Conservation (phyloP, 2,329 filamentous ascomycete species). For the Coniella vitis region DNA sequence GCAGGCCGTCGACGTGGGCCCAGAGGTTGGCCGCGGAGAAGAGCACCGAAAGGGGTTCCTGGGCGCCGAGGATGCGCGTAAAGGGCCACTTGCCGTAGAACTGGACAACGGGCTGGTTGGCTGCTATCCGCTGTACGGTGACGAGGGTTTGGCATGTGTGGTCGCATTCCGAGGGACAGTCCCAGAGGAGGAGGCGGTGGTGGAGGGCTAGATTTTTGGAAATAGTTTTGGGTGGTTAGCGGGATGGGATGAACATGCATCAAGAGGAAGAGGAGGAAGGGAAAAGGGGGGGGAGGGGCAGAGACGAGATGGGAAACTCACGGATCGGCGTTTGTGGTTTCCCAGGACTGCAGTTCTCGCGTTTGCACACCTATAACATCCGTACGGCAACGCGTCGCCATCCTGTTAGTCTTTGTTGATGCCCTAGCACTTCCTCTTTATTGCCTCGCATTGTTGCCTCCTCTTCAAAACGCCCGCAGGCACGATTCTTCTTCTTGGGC, state of each 20-base stretch:
- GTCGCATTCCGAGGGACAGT: constrained; percentile 90
- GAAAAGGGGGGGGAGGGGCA: constrained; percentile 2
- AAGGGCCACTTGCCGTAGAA: constrained; percentile 99
- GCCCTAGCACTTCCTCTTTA: no score
- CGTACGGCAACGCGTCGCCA: no score
- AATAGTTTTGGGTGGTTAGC: neutral
- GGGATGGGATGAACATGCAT: constrained; percentile 43
- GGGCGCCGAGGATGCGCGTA: constrained; percentile 79
- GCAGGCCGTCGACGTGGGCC: constrained; percentile 74
- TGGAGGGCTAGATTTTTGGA: constrained; percentile 56
- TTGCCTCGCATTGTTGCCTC: no score
- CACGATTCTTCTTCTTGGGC: neutral
- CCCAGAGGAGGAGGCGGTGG: constrained; percentile 85
- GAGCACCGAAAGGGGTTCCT: constrained; percentile 88
- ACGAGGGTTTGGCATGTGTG: constrained; percentile 95
- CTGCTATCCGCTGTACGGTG: constrained; percentile 62
- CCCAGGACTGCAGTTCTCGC: constrained; percentile 68
- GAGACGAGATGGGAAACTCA: constrained; percentile 38
- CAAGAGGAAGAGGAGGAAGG: constrained; percentile 53
- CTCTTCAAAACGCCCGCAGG: neutral
- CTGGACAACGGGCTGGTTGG: constrained; percentile 67
- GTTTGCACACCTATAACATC: constrained; percentile 62
- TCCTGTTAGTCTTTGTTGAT: no score
- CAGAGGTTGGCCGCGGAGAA: constrained; percentile 90
- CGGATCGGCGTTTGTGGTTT: constrained; percentile 57